These are phyloP conservation scores for Guillardia theta DNA, from an alignment of 78 protist genomes.

Conservation along the genomic window DNA sequence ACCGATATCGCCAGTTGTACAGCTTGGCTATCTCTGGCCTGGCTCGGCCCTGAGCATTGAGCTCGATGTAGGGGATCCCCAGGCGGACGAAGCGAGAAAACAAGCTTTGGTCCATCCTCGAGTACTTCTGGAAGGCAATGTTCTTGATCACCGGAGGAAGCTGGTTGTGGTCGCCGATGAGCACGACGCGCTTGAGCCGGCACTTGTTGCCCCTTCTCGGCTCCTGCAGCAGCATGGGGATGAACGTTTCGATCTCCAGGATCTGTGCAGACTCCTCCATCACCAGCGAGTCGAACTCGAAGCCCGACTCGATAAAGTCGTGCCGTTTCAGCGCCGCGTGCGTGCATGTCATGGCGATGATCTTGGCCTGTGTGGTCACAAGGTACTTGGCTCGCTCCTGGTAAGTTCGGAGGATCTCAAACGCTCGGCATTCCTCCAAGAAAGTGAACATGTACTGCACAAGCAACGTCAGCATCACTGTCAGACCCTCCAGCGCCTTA, in stretches of 20 bases:
- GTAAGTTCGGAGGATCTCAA: slow-evolving; percentile 85
- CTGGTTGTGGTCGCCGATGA: slow-evolving; percentile 96
- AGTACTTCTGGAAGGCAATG: slow-evolving; percentile 77
- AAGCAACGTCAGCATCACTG: neutral
- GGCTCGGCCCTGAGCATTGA: slow-evolving; percentile 86
- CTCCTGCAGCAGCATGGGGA: slow-evolving; percentile 90
- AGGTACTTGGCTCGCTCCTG: slow-evolving; percentile 86
- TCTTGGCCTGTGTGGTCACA: slow-evolving; percentile 79
- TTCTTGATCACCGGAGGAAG: slow-evolving; percentile 94
- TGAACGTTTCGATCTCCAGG: slow-evolving; percentile 93
- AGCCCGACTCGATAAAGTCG: slow-evolving; percentile 45
- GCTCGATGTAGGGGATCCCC: slow-evolving; percentile 77
- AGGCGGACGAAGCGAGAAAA: slow-evolving; percentile 68
- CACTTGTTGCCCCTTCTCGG: slow-evolving; percentile 5
- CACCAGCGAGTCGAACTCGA: slow-evolving; percentile 89
- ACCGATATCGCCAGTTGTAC: slow-evolving; percentile 86
- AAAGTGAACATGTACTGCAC: slow-evolving; percentile 68
- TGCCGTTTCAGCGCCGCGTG: slow-evolving; percentile 89
- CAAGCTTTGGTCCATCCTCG: slow-evolving; percentile 74
- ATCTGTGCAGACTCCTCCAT: slow-evolving; percentile 90
- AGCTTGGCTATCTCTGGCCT: slow-evolving; percentile 75
- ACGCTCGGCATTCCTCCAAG: slow-evolving; percentile 76
- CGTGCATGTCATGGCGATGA: slow-evolving; percentile 97
- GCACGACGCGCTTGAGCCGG: slow-evolving; percentile 87
- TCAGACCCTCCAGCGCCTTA: neutral